Percentiles rank a stretch among this genome's conserved stretches.
phyloP scores from a whole-genome alignment of 495 filamentous ascomycete genomes.

The Penicillium subrubescens region DNA sequence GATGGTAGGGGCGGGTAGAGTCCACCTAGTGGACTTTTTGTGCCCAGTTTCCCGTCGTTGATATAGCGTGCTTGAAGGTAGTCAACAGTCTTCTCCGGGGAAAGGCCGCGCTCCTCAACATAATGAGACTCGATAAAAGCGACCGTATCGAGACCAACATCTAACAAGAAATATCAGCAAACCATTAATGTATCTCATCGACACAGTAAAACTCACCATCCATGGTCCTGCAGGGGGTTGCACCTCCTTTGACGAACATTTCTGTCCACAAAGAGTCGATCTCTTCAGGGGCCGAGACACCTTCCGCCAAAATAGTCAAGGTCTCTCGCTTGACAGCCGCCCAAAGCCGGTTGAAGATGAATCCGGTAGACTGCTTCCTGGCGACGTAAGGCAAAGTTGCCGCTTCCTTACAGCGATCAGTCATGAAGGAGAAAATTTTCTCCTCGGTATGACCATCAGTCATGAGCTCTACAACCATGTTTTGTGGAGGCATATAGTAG shows the following conservation, averaged over 20 bases:
- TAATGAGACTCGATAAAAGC: slow-evolving; percentile 45
- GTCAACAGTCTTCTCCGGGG: slow-evolving; percentile 34
- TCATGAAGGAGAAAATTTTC: slow-evolving; percentile 49
- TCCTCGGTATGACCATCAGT: slow-evolving; percentile 47
- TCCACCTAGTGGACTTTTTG: slow-evolving; percentile 28
- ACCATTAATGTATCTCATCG: not conserved
- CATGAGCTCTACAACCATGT: slow-evolving; percentile 54
- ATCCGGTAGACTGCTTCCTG: slow-evolving; percentile 47
- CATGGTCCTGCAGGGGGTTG: slow-evolving; percentile 35
- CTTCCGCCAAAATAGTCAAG: slow-evolving; percentile 48
- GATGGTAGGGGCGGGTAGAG: slow-evolving; percentile 23
- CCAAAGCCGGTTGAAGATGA: slow-evolving; percentile 57
- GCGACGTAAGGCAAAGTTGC: slow-evolving; percentile 45
- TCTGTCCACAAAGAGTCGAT: slow-evolving; percentile 47
- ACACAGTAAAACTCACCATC: slow-evolving; percentile 27
- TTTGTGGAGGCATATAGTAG: slow-evolving; percentile 50
- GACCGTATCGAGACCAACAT: slow-evolving; percentile 56
- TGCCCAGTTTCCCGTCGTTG: slow-evolving; percentile 37
- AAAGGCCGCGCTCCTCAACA: slow-evolving; percentile 47
- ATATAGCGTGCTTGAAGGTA: slow-evolving; percentile 47
- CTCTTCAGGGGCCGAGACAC: slow-evolving; percentile 44
- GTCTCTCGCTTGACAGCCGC: slow-evolving; percentile 55
- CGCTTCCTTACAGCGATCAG: slow-evolving; percentile 37
- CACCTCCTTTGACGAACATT: slow-evolving; percentile 36
- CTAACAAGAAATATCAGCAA: slow-evolving; percentile 15